Evolutionary conservation across 2,329 filamentous ascomycete genomes (phyloP), one percentile per base, ranked within the genome.

Genomic region (Talaromyces rugulosus): DNA sequence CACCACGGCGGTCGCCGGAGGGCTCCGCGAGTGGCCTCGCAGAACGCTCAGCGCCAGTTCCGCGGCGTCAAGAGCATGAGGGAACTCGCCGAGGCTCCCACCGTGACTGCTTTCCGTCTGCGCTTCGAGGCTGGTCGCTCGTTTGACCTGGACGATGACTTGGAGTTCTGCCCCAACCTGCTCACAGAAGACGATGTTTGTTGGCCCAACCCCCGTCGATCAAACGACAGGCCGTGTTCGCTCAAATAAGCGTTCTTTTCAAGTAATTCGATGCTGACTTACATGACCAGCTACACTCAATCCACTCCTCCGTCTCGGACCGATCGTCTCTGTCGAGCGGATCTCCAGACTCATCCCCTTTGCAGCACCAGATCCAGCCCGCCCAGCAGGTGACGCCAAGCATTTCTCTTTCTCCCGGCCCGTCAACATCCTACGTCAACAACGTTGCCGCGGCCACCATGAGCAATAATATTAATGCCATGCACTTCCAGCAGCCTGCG

Each of bases 71-170:
- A 91, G 73, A 90, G 88, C 71, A 91, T 94, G 79, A 93, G 96
- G 78, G 92, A 96, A 76, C 80, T 92, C 66, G 87, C 87, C 69
- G 92, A 96, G 77, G 84, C 89, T n/a, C 87, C 87, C 23, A 85
- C 88, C 57, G 82, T 96, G 63, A 84, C 85, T 64, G 87, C 88
- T 65, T 97, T 96, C 81, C 90, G 94, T 69, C 87, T 87, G 68
- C 89, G 92, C 73, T 96, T 96, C 69, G 93, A 98, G 80, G 90
- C 92, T 66, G 92, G 91, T 63, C 87, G 92, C 63, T 96, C 93
- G 9, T 98, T 98, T 72, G 94, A 98, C 70, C 84, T 98, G 65
- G 94, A 97, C 72, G 94, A 98, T 75, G 94, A 98, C 75, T 85
- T 96, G 80, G 89, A 96, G 77, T 98, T 98, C 78, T 97, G 93